Evolutionary conservation across 768 basidiomycete species (phyloP).

Genomic region (Kwoniella heveanensis): DNA sequence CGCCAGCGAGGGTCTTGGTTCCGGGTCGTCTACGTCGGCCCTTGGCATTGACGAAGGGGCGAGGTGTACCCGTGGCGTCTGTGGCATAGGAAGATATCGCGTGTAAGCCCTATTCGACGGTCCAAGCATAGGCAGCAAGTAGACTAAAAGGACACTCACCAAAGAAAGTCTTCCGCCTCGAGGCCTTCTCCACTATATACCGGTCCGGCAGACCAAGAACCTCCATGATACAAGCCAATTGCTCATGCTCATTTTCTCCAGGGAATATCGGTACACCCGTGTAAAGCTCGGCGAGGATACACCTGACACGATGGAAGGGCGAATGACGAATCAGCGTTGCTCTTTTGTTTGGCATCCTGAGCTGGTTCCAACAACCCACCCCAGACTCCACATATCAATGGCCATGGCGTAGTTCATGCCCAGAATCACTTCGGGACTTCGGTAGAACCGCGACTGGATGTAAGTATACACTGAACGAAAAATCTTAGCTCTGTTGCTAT

Average conservation of each 20-base stretch:
- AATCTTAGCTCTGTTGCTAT: constrained; percentile 13
- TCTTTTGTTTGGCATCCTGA: background rate
- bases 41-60: constrained; percentile 93
- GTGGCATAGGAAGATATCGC: constrained; percentile 5
- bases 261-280: constrained; percentile 99
- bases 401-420: constrained; percentile 99
- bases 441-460: constrained; percentile 98
- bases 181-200: constrained; percentile 89
- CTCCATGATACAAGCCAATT: constrained; percentile 98
- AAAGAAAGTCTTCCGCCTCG: constrained; percentile 92
- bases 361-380: constrained; percentile 51
- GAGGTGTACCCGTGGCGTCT: constrained; percentile 92
- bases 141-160: constrained; percentile 64
- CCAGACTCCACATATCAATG: constrained; percentile 99
- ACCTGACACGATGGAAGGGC: too few relatives aligned
- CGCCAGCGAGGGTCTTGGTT: constrained; percentile 83
- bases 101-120: background rate
- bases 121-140: too few relatives aligned
- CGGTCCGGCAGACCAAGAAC: constrained; percentile 94
- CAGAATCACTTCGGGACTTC: constrained; percentile 98
- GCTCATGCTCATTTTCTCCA: constrained; percentile 98
- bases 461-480: constrained; percentile 87
- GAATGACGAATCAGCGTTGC: background rate
- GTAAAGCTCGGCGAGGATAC: constrained; percentile 93
- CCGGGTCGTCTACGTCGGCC: constrained; percentile 89